Evolutionary conservation across 1,284 basidiomycete species (phyloP), one percentile per base, ranked within the genome.

Genomic region (Psilocybe mexicana): DNA sequence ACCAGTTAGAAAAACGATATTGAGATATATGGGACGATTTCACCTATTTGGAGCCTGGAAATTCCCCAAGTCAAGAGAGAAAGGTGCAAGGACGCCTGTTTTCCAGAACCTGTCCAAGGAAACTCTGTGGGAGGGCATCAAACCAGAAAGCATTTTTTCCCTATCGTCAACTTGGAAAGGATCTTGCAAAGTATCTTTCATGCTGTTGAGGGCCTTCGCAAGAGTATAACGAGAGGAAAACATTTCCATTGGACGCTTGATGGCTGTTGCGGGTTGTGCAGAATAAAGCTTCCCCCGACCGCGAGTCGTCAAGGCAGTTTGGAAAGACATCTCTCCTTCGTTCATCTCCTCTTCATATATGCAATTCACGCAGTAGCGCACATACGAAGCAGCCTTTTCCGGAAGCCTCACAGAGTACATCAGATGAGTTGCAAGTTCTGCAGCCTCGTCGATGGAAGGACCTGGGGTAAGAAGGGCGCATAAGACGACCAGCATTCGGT

Each of bases 11-110:
- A 36, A 6, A 23, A 12, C 18, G 25, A 18, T 24, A 33, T 35
- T 35, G 10, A 10, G 28, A 26, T 3, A 7, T 14, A 26, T 25
- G n/a, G n/a, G n/a, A 40, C 52, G 8, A 54, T 35, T 18, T 18
- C 33, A 76, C 77, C 74, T 67, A 59, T 79, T 79, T 0, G 77
- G 76, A 44, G 74, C 66, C 35, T 63, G 73, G 61, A 79, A 78
- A 42, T 64, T 58, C 18, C 53, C 63, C 2, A 70, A 66, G 45
- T 73, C 69, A 14, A 72, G 57, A 1, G 74, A 70, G 61, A 76
- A 79, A 0, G 78, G 77, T 2, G 69, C 67, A 6, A 79, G 65
- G 8, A 78, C 65, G 0, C 77, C 78, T 10, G 69, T 74, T 55
- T 75, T 65, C 65, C 75, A 74, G 61, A 73, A 76, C 4, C 66